Evolutionary conservation across 441 rosid species (phyloP).

Genomic region (Dalechampia spathulata): DNA sequence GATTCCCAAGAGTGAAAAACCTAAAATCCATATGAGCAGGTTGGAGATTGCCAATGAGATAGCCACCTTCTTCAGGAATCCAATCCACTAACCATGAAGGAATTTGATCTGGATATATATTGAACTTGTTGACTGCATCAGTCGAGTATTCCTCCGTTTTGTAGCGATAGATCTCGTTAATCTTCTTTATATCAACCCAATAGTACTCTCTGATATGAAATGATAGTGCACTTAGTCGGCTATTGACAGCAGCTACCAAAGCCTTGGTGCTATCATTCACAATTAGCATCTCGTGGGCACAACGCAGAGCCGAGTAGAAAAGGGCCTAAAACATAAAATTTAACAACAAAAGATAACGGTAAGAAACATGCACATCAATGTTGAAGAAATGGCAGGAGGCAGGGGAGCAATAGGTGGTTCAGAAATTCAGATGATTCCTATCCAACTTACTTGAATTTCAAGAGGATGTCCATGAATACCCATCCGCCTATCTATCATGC

Average conservation of each 20-base stretch:
- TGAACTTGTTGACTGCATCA: constrained; percentile 87
- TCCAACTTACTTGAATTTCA: constrained; percentile 67
- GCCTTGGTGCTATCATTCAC: constrained; percentile 74
- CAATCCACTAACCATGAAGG: constrained; percentile 96
- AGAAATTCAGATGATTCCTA: background rate
- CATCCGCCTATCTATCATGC: constrained; percentile 97
- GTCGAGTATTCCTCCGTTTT: constrained; percentile 87
- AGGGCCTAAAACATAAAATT: constrained; percentile 46
- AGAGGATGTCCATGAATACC: constrained; percentile 98
- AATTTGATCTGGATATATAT: constrained; percentile 93
- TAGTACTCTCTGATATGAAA: constrained; percentile 90
- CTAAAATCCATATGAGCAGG: constrained; percentile 98
- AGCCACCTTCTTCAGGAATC: constrained; percentile 87
- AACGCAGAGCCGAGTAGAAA: constrained; percentile 76
- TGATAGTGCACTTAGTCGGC: constrained; percentile 75
- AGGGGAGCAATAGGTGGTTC: background rate
- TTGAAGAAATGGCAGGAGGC: background rate
- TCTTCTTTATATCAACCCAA: constrained; percentile 78
- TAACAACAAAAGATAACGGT: too few relatives aligned
- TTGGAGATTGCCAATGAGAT: constrained; percentile 78
- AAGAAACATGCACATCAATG: background rate
- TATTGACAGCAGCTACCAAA: constrained; percentile 77
- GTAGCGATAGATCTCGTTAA: constrained; percentile 95
- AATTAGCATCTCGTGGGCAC: constrained; percentile 81
- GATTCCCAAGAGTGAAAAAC: constrained; percentile 89